A percentile compares a stretch with the other conserved stretches of the same genome.
phyloP scores from a whole-genome alignment of 73 alveolate species.

The Symbiodinium pilosum region DNA sequence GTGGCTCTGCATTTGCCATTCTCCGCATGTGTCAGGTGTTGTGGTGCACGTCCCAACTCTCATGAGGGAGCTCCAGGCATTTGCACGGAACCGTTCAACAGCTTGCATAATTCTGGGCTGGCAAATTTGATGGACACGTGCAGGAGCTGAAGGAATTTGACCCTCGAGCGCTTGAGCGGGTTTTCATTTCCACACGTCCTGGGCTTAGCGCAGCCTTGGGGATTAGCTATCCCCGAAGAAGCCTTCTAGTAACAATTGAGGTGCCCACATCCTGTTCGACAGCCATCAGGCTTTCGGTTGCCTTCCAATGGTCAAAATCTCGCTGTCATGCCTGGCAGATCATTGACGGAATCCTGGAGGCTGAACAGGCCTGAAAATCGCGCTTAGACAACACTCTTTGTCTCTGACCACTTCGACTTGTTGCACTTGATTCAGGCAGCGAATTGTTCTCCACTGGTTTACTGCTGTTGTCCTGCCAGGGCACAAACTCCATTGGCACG shows the following conservation, averaged over 20 bases:
- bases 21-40: conserved; percentile 89
- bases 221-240: too few species aligned
- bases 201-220: background rate
- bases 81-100: background rate
- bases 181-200: conserved; percentile 89
- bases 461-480: too few species aligned
- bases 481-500: conserved; percentile 74
- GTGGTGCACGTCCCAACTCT: conserved; percentile 96
- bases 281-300: conserved; percentile 95
- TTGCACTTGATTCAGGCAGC: too few species aligned
- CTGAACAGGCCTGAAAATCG: too few species aligned
- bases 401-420: too few species aligned
- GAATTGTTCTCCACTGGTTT: too few species aligned
- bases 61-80: conserved; percentile 59
- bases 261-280: conserved; percentile 90
- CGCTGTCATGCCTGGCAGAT: too few species aligned
- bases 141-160: conserved; percentile 89
- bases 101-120: background rate
- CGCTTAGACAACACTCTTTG: too few species aligned
- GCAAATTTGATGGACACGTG: too few species aligned
- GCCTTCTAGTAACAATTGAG: background rate
- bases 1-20: too few species aligned
- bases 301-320: too few species aligned
- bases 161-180: conserved; percentile 62
- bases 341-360: conserved; percentile 65